Evolutionary conservation across 768 basidiomycete genomes (phyloP), one percentile per base, ranked within the genome.

Genomic region (Chlorophyllum brunneum): DNA sequence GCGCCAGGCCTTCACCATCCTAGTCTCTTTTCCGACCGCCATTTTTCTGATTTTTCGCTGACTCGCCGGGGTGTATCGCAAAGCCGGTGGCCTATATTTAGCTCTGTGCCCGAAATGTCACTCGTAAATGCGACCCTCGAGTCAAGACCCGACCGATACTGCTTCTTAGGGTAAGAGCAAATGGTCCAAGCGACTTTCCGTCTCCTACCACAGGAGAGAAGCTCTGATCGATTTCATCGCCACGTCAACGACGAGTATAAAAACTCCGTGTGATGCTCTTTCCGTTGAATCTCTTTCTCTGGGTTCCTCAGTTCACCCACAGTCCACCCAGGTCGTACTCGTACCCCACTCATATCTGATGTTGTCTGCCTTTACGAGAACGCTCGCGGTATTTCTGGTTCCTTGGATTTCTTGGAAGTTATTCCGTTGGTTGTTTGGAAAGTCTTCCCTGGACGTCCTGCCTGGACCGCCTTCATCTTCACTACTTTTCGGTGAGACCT

Each of bases 391-490:
- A 11, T 40, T n/a, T 16, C 9, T 45, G 2, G 18, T 42, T 20
- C 39, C 57, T 31, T 54, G 53, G 56, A 16, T 46, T 23, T 34
- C 27, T 29, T 58, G 58, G 60, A 48, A 46, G 20, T 11, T 59
- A 7, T n/a, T 58, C 15, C 51, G 54, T 16, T 45, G 34, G 8
- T 38, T 47, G 26, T n/a, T 58, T 6, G 42, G 44, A 5, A 55
- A 43, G 27, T 45, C 57, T n/a, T 18, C 46, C 11, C 56, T 75
- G 7, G 66, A 70, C 40, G 69, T 69, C 48, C 61, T 77, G 31
- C 72, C 72, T 1, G 73, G 74, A 1, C 75, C 74, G 0, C 59
- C 64, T 5, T 59, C 65, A 0, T 33, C 48, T 4, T 74, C 73
- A 1, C 66, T 67, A 39, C 47, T 65, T 13, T 67, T 57, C 38